A percentile compares a stretch with the other conserved stretches of the same genome.
phyloP scores from a whole-genome alignment of 345 rosid species.

The Brassica incana region DNA sequence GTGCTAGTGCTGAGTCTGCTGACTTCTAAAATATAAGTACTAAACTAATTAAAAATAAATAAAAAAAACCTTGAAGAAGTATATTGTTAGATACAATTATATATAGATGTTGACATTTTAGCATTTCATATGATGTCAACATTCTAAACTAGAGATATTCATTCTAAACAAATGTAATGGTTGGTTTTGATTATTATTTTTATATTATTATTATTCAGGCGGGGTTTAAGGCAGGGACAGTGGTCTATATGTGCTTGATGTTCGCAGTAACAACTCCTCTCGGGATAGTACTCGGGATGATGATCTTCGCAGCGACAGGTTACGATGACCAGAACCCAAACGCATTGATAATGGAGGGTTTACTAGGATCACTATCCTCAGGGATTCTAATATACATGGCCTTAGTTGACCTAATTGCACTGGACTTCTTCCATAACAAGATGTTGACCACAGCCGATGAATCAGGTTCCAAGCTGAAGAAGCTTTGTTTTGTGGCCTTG shows the following conservation, averaged over 20 bases:
- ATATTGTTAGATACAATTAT: neutral
- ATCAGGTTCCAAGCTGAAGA: slow-evolving; percentile 64
- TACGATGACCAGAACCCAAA: slow-evolving; percentile 74
- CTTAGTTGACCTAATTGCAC: slow-evolving; percentile 83
- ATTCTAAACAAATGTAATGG: neutral
- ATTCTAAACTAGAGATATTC: neutral
- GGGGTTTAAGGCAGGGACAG: slow-evolving; percentile 68
- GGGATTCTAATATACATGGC: slow-evolving; percentile 95
- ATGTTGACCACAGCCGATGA: slow-evolving; percentile 41
- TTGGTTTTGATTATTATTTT: neutral
- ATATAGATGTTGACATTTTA: slow-evolving; percentile 14
- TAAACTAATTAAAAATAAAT: neutral
- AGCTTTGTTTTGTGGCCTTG: slow-evolving; percentile 67
- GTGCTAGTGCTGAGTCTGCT: neutral
- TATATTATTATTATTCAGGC: slow-evolving; percentile 52
- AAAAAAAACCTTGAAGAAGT: slow-evolving; percentile 6
- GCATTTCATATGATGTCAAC: slow-evolving; percentile 23
- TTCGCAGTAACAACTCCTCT: slow-evolving; percentile 88
- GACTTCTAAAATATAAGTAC: neutral
- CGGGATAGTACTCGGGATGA: slow-evolving; percentile 85
- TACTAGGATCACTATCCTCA: slow-evolving; percentile 79
- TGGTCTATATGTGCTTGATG: slow-evolving; percentile 86
- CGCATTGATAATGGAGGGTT: slow-evolving; percentile 85
- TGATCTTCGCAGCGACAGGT: slow-evolving; percentile 71
- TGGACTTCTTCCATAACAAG: slow-evolving; percentile 92